Conservation (phyloP, 176 grass and related monocot species). For the Calamus simplicifolius region DNA sequence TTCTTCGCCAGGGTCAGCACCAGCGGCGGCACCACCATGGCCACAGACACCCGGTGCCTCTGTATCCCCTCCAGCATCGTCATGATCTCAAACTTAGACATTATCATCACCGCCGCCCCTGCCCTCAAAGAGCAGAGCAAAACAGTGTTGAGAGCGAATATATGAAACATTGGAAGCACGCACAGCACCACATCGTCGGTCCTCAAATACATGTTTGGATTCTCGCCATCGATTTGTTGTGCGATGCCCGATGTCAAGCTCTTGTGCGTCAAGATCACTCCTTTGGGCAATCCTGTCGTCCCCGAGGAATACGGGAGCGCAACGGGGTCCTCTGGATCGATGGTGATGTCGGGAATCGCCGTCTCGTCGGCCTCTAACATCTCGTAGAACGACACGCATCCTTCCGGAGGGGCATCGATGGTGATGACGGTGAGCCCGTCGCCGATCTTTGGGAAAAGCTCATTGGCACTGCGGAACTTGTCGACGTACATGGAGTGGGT, state of each 20-base stretch:
- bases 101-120: slow-evolving; percentile 29
- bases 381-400: slow-evolving; percentile 16
- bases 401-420: slow-evolving; percentile 13
- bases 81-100: slow-evolving; percentile 40
- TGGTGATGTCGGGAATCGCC: slow-evolving; percentile 5
- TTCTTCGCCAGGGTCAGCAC: slow-evolving; percentile 40
- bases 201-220: slow-evolving; percentile 29
- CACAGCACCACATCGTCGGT: slow-evolving; percentile 30
- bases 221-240: slow-evolving; percentile 37
- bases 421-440: slow-evolving; percentile 12
- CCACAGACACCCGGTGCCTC: slow-evolving; percentile 33
- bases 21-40: slow-evolving; percentile 38
- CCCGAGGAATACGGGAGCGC: slow-evolving; percentile 37
- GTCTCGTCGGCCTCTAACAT: slow-evolving; percentile 9
- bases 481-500: slow-evolving; percentile 28
- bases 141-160: slow-evolving; percentile 37
- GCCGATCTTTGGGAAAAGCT: background rate
- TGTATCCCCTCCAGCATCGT: slow-evolving; percentile 26
- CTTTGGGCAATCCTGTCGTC: slow-evolving; percentile 40
- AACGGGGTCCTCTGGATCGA: slow-evolving; percentile 19
- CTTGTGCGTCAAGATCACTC: slow-evolving; percentile 36
- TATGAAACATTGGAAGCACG: slow-evolving; percentile 43
- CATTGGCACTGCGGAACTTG: slow-evolving; percentile 11
- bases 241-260: slow-evolving; percentile 32
- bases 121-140: slow-evolving; percentile 32